These are phyloP conservation scores for Turritis glabra DNA, from an alignment of 345 rosid genomes.

Conservation along the genomic window DNA sequence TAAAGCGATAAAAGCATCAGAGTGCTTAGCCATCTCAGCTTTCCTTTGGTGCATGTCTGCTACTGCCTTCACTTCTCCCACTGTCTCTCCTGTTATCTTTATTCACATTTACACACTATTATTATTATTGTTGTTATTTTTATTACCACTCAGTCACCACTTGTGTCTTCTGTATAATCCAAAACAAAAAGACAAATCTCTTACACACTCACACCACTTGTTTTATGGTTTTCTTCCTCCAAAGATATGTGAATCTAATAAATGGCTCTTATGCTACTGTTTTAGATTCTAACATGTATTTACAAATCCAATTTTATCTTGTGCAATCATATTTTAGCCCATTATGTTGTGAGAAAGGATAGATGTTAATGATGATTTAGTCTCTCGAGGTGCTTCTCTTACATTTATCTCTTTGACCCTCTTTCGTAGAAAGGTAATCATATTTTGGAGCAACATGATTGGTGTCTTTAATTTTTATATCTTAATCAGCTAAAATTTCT, in stretches of 20 bases:
- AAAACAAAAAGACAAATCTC: slow-evolving; percentile 35
- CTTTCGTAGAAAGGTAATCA: slow-evolving; percentile 34
- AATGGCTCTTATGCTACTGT: neutral
- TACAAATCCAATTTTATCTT: slow-evolving; percentile 15
- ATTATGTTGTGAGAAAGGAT: slow-evolving; percentile 21
- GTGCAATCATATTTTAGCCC: slow-evolving; percentile 30
- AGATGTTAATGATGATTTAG: slow-evolving; percentile 38
- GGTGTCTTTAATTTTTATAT: slow-evolving; percentile 5
- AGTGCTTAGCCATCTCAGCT: slow-evolving; percentile 78
- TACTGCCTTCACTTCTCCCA: slow-evolving; percentile 81
- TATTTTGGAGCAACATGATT: slow-evolving; percentile 30
- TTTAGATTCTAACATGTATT: neutral
- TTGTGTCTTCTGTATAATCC: slow-evolving; percentile 30
- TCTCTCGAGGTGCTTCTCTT: slow-evolving; percentile 33
- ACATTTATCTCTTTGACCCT: slow-evolving; percentile 29
- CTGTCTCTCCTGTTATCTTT: slow-evolving; percentile 77
- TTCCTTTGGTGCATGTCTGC: slow-evolving; percentile 86
- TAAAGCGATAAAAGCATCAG: slow-evolving; percentile 81
- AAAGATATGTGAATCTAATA: slow-evolving; percentile 2
- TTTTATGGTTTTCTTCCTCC: slow-evolving; percentile 23
- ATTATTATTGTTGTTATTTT: neutral
- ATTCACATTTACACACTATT: slow-evolving; percentile 19
- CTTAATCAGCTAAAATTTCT: neutral
- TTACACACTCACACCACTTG: slow-evolving; percentile 41
- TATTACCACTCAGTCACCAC: slow-evolving; percentile 16